Evolutionary conservation across 805 yeast genomes (phyloP).

Genomic region (Jamesozyma gamospora): DNA sequence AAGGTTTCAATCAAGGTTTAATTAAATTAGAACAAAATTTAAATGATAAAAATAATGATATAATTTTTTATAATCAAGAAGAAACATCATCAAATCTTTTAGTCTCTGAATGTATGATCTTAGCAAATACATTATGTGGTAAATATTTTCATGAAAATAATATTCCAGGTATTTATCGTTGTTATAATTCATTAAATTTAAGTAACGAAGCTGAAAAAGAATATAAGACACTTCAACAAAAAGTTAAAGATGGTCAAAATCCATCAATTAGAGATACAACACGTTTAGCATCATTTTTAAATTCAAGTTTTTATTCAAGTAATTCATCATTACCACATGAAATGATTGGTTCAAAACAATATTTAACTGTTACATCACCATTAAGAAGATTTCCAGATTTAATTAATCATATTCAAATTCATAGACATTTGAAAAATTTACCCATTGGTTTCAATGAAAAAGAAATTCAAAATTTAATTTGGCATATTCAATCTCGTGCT

Average conservation of each 20-base stretch:
- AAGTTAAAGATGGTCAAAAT: conserved; percentile 11
- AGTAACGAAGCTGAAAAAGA: conserved; percentile 20
- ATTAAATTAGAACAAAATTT: conserved; percentile 10
- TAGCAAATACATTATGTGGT: conserved; percentile 59
- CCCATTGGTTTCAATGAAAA: conserved; percentile 25
- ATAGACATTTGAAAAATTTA: conserved; percentile 31
- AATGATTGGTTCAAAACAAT: conserved; percentile 51
- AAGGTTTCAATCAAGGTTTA: conserved; percentile 24
- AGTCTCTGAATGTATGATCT: conserved; percentile 79
- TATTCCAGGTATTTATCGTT: conserved; percentile 40
- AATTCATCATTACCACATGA: conserved; percentile 40
- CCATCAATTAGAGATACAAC: conserved; percentile 34
- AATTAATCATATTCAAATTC: conserved; percentile 69
- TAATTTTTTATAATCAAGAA: conserved; percentile 18
- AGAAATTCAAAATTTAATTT: conserved; percentile 30
- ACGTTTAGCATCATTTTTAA: conserved; percentile 37
- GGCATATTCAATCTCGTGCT: conserved; percentile 39
- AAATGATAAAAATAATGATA: conserved; percentile 1
- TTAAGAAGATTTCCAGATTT: conserved; percentile 75
- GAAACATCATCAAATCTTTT: conserved; percentile 45
- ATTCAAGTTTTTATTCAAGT: conserved; percentile 43
- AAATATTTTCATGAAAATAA: conserved; percentile 33
- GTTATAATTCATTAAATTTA: conserved; percentile 29
- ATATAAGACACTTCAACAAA: conserved; percentile 17
- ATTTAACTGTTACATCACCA: conserved; percentile 82